Percentiles rank a stretch among this genome's conserved stretches.
phyloP scores from a whole-genome alignment of 257 asterid species.

The Solanum arcanum region DNA sequence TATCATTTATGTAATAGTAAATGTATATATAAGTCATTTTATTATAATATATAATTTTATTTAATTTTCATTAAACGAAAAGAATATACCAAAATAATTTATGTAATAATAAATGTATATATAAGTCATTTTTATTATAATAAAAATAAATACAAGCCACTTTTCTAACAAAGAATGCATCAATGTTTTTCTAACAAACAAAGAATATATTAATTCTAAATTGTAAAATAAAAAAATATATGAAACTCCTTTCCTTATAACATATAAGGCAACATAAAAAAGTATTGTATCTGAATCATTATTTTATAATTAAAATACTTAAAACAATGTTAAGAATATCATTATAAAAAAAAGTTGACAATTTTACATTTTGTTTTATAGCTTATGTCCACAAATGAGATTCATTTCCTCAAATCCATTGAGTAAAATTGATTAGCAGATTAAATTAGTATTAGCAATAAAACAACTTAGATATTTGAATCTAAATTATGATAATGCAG shows the following conservation, averaged over 20 bases:
- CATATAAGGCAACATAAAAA: neutral
- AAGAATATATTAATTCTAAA: too few species aligned
- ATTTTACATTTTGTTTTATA: neutral
- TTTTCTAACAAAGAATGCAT: too few species aligned
- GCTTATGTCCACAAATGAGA: neutral
- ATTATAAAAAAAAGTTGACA: neutral
- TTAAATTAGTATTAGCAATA: neutral
- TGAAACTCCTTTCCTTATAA: neutral
- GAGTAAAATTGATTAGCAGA: neutral
- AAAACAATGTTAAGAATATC: neutral
- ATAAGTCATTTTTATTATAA: too few species aligned
- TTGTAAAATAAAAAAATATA: too few species aligned
- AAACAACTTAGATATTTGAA: neutral
- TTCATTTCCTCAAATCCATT: neutral
- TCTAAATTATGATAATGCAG: neutral
- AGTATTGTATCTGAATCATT: neutral
- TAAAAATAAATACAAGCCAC: too few species aligned
- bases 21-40: too few species aligned
- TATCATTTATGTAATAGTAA: too few species aligned
- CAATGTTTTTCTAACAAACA: too few species aligned
- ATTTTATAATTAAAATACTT: neutral
- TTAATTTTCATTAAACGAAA: too few species aligned
- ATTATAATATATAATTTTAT: too few species aligned
- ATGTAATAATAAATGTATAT: too few species aligned
- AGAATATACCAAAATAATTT: too few species aligned